These are phyloP conservation scores for Microbotryum lychnidis-dioicae DNA, from an alignment of 1,284 basidiomycete species.

Conservation along the genomic window DNA sequence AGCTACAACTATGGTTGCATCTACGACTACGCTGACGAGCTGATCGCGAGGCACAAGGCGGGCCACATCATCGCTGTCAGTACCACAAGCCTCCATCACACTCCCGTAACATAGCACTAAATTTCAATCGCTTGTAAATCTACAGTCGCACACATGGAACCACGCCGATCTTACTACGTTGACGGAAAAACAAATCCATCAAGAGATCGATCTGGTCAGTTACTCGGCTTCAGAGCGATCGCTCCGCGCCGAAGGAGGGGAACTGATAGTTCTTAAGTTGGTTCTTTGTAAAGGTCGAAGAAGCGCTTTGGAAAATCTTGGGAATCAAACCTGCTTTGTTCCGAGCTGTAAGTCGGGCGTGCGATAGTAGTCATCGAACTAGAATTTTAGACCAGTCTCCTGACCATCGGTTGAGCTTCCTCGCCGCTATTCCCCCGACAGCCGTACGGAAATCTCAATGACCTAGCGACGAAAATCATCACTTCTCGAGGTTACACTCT, in stretches of 20 bases:
- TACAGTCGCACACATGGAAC: conserved; percentile 23
- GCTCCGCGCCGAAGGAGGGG: too few relatives aligned
- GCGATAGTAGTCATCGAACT: too few relatives aligned
- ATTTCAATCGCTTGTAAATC: too few relatives aligned
- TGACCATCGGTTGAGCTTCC: too few relatives aligned
- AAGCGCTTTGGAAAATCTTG: conserved; percentile 36
- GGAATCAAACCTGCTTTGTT: conserved; percentile 35
- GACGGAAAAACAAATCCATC: conserved; percentile 25
- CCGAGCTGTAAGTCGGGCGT: conserved; percentile 13
- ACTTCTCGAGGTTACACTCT: conserved; percentile 26
- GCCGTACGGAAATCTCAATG: conserved; percentile 30
- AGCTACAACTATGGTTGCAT: conserved; percentile 36
- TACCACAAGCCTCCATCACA: conserved; percentile 32
- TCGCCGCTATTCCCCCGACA: too few relatives aligned
- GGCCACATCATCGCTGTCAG: conserved; percentile 35
- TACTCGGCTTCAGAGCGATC: too few relatives aligned
- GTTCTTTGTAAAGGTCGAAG: conserved; percentile 9
- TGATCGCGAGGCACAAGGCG: conserved; percentile 26
- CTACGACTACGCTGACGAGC: conserved; percentile 32
- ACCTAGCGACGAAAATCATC: conserved; percentile 26
- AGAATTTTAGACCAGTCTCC: too few relatives aligned
- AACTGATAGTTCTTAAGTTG: too few relatives aligned
- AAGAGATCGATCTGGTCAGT: conserved; percentile 5
- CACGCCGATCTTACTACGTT: conserved; percentile 33
- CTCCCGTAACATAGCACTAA: background rate